These are phyloP conservation scores for Diutina mesorugosa DNA, from an alignment of 1,139 yeast species.

Conservation along the genomic window DNA sequence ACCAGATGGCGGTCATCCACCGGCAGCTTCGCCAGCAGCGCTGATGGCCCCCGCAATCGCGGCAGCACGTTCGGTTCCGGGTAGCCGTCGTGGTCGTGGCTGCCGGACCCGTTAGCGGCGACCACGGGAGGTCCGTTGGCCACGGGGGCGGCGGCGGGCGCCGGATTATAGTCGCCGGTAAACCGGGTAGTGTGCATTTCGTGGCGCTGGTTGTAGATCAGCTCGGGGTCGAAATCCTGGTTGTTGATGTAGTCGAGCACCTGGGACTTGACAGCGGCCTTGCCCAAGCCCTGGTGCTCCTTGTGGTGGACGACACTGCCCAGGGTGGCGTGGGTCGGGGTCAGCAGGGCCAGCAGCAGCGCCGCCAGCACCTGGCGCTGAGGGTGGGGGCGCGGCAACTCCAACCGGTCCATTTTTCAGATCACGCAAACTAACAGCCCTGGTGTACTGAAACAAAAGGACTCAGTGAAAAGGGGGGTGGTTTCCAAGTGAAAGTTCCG, in stretches of 20 bases:
- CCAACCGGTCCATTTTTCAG: background rate
- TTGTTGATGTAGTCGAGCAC: conserved; percentile 18
- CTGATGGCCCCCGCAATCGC: conserved; percentile 1
- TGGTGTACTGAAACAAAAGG: background rate
- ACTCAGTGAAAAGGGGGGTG: background rate
- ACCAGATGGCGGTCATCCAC: conserved; percentile 2
- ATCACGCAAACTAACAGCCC: too few relatives aligned
- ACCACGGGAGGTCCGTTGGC: background rate
- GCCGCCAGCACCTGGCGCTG: background rate
- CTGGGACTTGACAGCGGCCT: background rate
- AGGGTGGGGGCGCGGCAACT: background rate
- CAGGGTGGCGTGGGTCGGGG: background rate
- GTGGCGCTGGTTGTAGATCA: conserved; percentile 24
- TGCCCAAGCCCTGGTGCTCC: conserved; percentile 1
- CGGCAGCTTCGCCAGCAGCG: background rate
- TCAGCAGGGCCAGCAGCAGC: background rate
- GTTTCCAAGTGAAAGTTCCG: too few relatives aligned
- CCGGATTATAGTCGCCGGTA: conserved; percentile 10
- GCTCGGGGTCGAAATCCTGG: conserved; percentile 20
- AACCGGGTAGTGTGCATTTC: conserved; percentile 19
- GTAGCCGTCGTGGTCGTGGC: background rate
- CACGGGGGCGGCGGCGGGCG: background rate
- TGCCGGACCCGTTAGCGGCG: background rate
- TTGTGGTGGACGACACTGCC: background rate
- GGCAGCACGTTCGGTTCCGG: conserved; percentile 8